phyloP scores from a whole-genome alignment of 1,284 basidiomycete genomes.

The Fomitopsis schrenkii region DNA sequence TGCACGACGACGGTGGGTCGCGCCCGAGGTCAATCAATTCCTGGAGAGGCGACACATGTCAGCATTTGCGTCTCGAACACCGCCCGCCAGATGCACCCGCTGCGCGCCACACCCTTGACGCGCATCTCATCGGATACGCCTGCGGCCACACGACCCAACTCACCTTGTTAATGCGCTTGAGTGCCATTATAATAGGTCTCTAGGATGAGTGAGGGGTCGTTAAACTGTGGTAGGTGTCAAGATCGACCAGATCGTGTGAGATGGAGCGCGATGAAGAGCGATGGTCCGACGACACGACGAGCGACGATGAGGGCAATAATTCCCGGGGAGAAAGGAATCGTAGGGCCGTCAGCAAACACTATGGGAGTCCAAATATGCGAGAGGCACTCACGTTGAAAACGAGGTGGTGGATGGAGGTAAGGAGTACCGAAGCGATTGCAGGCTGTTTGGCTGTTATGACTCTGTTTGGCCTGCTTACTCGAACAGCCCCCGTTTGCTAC shows the following conservation, averaged over 20 bases:
- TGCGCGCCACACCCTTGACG: conserved; percentile 12
- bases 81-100: conserved; percentile 7
- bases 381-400: conserved; percentile 17
- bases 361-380: neutral
- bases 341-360: neutral
- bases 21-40: conserved; percentile 97
- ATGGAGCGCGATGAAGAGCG: conserved; percentile 18
- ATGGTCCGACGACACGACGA: conserved; percentile 11
- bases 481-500: conserved; percentile 10
- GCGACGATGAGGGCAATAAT: conserved; percentile 2
- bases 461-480: conserved; percentile 24
- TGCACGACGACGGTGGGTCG: conserved; percentile 96
- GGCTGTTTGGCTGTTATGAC: conserved; percentile 22
- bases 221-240: conserved; percentile 2
- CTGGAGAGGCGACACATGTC: conserved; percentile 37
- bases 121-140: conserved; percentile 3
- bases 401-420: conserved; percentile 24
- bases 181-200: conserved; percentile 63
- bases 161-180: conserved; percentile 99
- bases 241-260: conserved; percentile 25
- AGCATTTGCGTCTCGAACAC: conserved; percentile 10
- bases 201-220: conserved; percentile 25
- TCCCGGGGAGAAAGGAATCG: neutral
- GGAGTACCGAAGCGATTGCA: conserved; percentile 11
- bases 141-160: conserved; percentile 21